Base-by-base conservation (phyloP, 169 alveolate species). In the Babesia caballi region DNA sequence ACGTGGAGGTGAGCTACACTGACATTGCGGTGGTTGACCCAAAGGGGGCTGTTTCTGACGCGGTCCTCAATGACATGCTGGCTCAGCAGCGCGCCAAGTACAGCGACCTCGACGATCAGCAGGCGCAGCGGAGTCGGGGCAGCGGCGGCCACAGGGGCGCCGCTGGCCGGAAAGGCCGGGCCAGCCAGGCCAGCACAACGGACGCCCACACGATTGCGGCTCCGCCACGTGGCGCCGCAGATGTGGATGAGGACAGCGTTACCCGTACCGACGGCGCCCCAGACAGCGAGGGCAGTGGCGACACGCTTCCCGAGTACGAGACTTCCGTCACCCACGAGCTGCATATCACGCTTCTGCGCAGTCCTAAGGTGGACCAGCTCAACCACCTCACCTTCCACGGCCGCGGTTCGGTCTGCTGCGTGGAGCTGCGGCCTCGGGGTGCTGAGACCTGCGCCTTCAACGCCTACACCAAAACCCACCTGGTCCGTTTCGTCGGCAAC, bases 321-420 rank as follows among this genome's bases (percentile, higher is more conserved):
- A 70, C 86, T 0, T 52, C 82, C 8, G 86, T 78, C 15, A 67
- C 60, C 11, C 44, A 78, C 49, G 65, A 78, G 46, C 28, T 78
- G 27, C 88, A 81, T 27, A 84, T 81, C 32, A 81, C 88, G 23
- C 75, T 81, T 30, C 38, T 81, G 53, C 33, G 88, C 41, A 54
- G 71, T 40, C 54, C 32, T 12, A 53, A 71, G 6, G 83, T 70
- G 8, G 65, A 60, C 1, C 32, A 19, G 2, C 59, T 71, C 8
- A 19, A 36, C 17, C 35, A 51, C 60, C 32, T 71, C 25, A 21
- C 28, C 14, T 69, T 69, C 66, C n/a, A 33, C 12, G 15, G 51
- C 27, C 28, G 32, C 25, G 83, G 81, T 11, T 28, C n/a, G 25
- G 84, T 81, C 44, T 46, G 23, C 23, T 70, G 84, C 50, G 83